Base-by-base conservation (phyloP, 2,329 filamentous ascomycete genomes). In the Elsinoe batatas region DNA sequence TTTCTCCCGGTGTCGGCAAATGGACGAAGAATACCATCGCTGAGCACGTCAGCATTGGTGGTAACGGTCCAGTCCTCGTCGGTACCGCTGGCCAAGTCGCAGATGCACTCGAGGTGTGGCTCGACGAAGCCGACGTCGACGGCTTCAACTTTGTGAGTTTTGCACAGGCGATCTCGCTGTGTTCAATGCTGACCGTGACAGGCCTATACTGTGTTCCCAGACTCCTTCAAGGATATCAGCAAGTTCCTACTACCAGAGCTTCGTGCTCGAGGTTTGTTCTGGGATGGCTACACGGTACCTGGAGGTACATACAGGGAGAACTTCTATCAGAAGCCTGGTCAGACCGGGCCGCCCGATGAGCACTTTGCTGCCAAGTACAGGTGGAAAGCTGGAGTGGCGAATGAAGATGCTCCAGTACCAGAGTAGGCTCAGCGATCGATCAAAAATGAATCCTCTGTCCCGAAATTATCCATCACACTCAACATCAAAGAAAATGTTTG, bases 11-110 rank as follows among this genome's bases (percentile, higher is more conserved):
- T 3, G 37, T 33, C 10, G 26, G 20, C 32, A 53, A 53, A 13
- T 88, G 85, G 85, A 88, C 84, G 0, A 87, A 87, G 66, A 74
- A 80, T 49, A 85, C 81, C 0, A 77, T 88, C 4, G 84, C 82
- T 0, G 76, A 86, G 63, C 81, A 85, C 60, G 79, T 87, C 49
- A 80, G 79, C 37, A 75, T 88, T 11, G 84, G 85, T 3, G 85
- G 85, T 1, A 76, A 86, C 15, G 83, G 83, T 0, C 79, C 83
- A 0, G 76, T 82, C 0, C 67, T 82, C 2, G 80, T 88, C 0
- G 85, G 85, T 0, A 87, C 81, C 0, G 72, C 84, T 0, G 67
- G 74, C 12, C 79, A 81, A 60, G 83, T 88, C 1, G 85, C 82
- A 0, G 84, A 88, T 64, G 76, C 78, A 40, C 74, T 89, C 56